Evolutionary conservation across 768 basidiomycete genomes (phyloP).

Genomic region (Boletus vermiculosoides): DNA sequence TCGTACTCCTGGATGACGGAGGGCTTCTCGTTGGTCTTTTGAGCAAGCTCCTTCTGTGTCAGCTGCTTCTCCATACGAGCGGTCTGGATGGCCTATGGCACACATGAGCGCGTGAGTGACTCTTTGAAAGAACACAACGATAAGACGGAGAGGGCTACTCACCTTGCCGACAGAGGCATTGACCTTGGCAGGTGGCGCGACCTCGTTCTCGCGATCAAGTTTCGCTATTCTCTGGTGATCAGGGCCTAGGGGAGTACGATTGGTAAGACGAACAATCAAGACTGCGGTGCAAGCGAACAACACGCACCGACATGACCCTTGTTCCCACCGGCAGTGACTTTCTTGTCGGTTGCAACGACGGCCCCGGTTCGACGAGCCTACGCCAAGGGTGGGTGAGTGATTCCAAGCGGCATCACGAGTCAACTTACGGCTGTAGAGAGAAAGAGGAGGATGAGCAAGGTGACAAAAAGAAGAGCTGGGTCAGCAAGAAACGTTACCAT

Average conservation of each 20-base stretch:
- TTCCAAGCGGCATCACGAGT: not conserved
- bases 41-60: slow-evolving; percentile 90
- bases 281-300: not conserved
- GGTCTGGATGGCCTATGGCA: slow-evolving; percentile 71
- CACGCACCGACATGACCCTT: slow-evolving; percentile 70
- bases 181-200: slow-evolving; percentile 87
- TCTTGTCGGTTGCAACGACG: slow-evolving; percentile 83
- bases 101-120: slow-evolving; percentile 3
- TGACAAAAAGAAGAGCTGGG: not conserved
- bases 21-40: slow-evolving; percentile 92
- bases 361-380: slow-evolving; percentile 76
- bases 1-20: slow-evolving; percentile 89
- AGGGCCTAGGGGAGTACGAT: slow-evolving; percentile 52
- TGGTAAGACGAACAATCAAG: not conserved
- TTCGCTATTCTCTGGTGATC: slow-evolving; percentile 94
- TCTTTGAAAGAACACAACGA: not conserved
- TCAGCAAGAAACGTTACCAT: slow-evolving; percentile 36
- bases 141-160: slow-evolving; percentile 14
- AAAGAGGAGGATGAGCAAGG: slow-evolving; percentile 16
- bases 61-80: slow-evolving; percentile 76
- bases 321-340: slow-evolving; percentile 64
- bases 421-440: slow-evolving; percentile 50
- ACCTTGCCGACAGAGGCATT: slow-evolving; percentile 71
- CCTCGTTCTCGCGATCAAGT: slow-evolving; percentile 93
- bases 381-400: slow-evolving; percentile 8